Percentiles rank a stretch among this genome's conserved stretches.
Conservation (phyloP, 352 stramenopile genomes). For the Globisporangium ultimum region DNA sequence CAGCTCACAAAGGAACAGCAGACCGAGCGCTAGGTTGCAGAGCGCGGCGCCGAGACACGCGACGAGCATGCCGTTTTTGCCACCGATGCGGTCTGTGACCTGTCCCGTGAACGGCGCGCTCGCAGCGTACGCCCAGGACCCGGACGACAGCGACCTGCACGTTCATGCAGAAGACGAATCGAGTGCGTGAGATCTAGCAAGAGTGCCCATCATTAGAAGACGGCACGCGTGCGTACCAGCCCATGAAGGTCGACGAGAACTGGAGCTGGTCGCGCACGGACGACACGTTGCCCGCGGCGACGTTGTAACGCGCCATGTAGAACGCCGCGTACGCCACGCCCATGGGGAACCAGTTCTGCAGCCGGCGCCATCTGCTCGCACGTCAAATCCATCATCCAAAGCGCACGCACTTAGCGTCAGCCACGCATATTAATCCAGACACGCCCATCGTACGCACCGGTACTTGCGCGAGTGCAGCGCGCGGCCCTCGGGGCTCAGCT, state of each 20-base stretch:
- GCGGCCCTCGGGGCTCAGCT: constrained; percentile 49
- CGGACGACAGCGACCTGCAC: constrained; percentile 56
- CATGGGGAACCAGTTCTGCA: constrained; percentile 79
- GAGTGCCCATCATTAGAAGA: background rate
- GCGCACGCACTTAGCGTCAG: too few relatives aligned
- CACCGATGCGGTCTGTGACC: constrained; percentile 68
- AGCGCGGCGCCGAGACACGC: constrained; percentile 56
- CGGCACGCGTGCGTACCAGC: constrained; percentile 36
- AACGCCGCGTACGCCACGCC: constrained; percentile 70
- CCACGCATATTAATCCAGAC: too few relatives aligned
- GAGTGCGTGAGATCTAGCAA: constrained; percentile 1
- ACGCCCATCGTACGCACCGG: constrained; percentile 34
- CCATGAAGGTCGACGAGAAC: constrained; percentile 71
- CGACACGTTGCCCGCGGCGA: constrained; percentile 66
- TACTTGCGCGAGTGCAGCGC: constrained; percentile 54
- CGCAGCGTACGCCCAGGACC: constrained; percentile 67
- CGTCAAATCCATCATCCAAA: background rate
- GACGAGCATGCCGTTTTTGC: constrained; percentile 68
- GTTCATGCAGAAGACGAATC: background rate
- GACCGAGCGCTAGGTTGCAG: constrained; percentile 57
- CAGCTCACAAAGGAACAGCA: constrained; percentile 46
- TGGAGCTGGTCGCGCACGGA: constrained; percentile 43
- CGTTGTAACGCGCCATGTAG: constrained; percentile 79
- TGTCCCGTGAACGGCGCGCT: constrained; percentile 69
- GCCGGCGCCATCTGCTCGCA: constrained; percentile 43